Base-by-base conservation (phyloP, 2,329 filamentous ascomycete species). In the Penicillium aurantiogriseum region DNA sequence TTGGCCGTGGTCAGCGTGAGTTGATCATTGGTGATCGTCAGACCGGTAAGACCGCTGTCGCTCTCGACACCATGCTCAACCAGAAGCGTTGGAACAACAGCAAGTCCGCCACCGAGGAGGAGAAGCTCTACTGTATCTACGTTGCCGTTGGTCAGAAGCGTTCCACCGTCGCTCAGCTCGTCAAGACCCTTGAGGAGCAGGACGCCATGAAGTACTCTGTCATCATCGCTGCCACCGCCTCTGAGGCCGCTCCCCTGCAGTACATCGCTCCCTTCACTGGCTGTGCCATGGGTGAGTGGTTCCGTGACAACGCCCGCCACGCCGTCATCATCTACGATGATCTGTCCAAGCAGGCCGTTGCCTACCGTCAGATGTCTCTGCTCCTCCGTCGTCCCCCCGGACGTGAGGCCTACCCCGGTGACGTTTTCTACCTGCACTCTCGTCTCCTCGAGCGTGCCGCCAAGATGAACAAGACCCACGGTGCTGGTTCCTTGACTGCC, bases 21-120 rank as follows among this genome's bases (percentile, higher is more conserved):
- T 84, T 99, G 87, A 97, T 99, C 81, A 99, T 99, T 81, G 94
- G 94, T 85, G 94, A 99, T 79, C 94, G 94, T 92, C 94, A 99
- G 84, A 99, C 94, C 73, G 94, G 94, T 81, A 99, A 99, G 90
- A 99, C 94, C 77, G 94, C 94, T 74, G 93, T 99, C 77, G 93
- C 89, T 74, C 91, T 99, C 63, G 94, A 99, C 79, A 88, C 93
- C 79, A 97, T 99, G 71, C 88, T 99, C 64, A 99, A 99, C 89
- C 94, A 99, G 86, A 95, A 94, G 88, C 87, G 93, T 76, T 97
- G 93, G 93, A 99, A 99, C 88, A 83, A 97, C 88, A 83, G 80
- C 77, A 74, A 80, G 44, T 0, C 4, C 76, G 84, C 76, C 79
- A 92, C 97, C 77, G 94, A 99, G 87, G 82, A 79, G 77, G 93